Evolutionary conservation across 352 stramenopile species (phyloP), one percentile per base, ranked within the genome.

Genomic region (Globisporangium nodosum): DNA sequence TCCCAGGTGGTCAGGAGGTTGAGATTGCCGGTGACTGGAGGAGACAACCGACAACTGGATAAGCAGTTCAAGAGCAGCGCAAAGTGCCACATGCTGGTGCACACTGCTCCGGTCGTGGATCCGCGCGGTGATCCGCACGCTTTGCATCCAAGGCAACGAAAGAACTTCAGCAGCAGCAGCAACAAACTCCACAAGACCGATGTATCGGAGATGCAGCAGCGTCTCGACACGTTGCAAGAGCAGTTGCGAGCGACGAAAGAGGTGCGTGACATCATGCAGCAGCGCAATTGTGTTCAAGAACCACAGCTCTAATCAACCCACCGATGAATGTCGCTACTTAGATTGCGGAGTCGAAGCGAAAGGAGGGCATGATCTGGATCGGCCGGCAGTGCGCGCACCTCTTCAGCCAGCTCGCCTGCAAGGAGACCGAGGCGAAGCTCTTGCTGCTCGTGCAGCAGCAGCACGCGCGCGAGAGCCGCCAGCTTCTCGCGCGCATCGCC

Each of bases 361-460:
- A 81, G 49, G 65, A 78, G 8, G 61, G 61, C 11, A 81, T 85
- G 72, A 55, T 72, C 35, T 84, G 68, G 73, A 86, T 88, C 46
- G 72, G 71, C 0, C 60, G 70, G 5, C 76, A 87, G 52, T 88
- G 78, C 24, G 76, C 72, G 18, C 74, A 84, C 52, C 59, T 88
- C 66, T 85, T 85, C 49, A 73, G 65, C 16, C 78, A 87, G 37
- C 58, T 88, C 5, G 78, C 85, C 52, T 76, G 72, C 52, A 81
- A 81, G 54, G 78, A 87, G 51, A 74, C 63, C 0, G 74, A 83
- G 49, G 68, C 72, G 5, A 73, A 68, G 40, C 55, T 87, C 9
- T 49, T 76, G 40, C 27, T 58, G 3, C 16, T 85, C 49, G 18
- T 87, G 12, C 49, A 58, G 5, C 52, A 71, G 30, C 67, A 88